Conservation (phyloP, 1,139 yeast genomes). For the Wickerhamomyces sp. region DNA sequence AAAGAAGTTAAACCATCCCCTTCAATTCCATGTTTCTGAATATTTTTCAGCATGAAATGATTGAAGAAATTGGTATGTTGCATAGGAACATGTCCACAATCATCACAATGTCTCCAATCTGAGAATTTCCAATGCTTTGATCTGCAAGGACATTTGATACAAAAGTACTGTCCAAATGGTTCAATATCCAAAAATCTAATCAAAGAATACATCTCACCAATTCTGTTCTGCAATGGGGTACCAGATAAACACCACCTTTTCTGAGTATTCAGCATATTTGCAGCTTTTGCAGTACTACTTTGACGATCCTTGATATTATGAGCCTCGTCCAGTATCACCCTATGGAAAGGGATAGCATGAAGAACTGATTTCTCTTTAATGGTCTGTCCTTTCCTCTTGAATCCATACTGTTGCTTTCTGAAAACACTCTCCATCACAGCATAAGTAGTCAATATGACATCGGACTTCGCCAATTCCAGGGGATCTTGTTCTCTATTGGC, state of each 20-base stretch:
- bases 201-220: conserved; percentile 92
- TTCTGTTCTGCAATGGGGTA: conserved; percentile 92
- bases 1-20: conserved; percentile 81
- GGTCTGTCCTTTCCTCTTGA: conserved; percentile 61
- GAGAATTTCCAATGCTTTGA: conserved; percentile 80
- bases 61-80: conserved; percentile 92
- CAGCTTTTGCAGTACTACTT: conserved; percentile 90
- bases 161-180: conserved; percentile 86
- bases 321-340: conserved; percentile 95
- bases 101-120: conserved; percentile 77
- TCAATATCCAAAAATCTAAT: conserved; percentile 76
- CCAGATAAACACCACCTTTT: conserved; percentile 92
- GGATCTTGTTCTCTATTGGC: conserved; percentile 59
- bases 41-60: conserved; percentile 89
- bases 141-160: conserved; percentile 84
- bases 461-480: conserved; percentile 57
- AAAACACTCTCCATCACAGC: conserved; percentile 85
- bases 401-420: conserved; percentile 80
- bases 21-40: conserved; percentile 75
- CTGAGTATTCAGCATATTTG: conserved; percentile 61
- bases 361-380: conserved; percentile 74
- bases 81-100: conserved; percentile 91
- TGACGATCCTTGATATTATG: conserved; percentile 95
- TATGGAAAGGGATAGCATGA: conserved; percentile 71
- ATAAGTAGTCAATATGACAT: conserved; percentile 86